phyloP scores from a whole-genome alignment of 2,329 filamentous ascomycete species.

The Calonectria pteridis region DNA sequence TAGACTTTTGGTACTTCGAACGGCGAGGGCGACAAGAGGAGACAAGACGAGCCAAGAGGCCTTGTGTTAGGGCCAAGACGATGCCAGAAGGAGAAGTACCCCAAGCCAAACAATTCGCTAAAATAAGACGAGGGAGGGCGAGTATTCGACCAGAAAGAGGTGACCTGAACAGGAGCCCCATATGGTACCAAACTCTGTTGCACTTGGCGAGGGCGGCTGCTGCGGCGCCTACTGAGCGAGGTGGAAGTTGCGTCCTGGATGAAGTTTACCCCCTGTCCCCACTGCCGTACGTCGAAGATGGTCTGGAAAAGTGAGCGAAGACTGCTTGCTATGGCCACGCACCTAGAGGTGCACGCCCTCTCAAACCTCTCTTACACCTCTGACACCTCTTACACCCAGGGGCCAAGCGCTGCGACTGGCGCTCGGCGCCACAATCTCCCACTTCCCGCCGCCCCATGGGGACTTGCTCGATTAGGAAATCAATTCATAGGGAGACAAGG shows the following conservation, averaged over 20 bases:
- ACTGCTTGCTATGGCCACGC: not conserved
- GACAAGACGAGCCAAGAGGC: not conserved
- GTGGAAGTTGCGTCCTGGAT: constrained; percentile 1
- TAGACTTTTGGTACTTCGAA: not conserved
- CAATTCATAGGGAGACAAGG: not conserved
- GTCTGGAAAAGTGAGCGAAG: constrained; percentile 6
- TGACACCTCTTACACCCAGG: constrained; percentile 1
- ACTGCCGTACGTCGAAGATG: constrained; percentile 5
- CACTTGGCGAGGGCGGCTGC: constrained; percentile 26
- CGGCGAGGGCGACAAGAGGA: not conserved
- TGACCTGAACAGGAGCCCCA: constrained; percentile 17
- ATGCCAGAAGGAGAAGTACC: constrained; percentile 4
- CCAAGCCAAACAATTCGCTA: constrained; percentile 8
- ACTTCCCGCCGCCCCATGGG: constrained; percentile 21
- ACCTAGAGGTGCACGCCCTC: not conserved
- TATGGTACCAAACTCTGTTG: constrained; percentile 43
- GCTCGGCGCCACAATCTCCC: constrained; percentile 9
- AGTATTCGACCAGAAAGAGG: constrained; percentile 5
- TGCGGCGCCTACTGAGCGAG: constrained; percentile 17
- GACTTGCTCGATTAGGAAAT: constrained; percentile 14
- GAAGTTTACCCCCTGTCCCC: constrained; percentile 3
- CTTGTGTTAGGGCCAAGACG: constrained; percentile 11
- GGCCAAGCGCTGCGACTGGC: constrained; percentile 8
- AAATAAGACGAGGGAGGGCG: constrained; percentile 10
- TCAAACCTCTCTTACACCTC: not conserved